Base-by-base conservation (phyloP, 2,329 filamentous ascomycete species). In the Fusarium sambucinum region DNA sequence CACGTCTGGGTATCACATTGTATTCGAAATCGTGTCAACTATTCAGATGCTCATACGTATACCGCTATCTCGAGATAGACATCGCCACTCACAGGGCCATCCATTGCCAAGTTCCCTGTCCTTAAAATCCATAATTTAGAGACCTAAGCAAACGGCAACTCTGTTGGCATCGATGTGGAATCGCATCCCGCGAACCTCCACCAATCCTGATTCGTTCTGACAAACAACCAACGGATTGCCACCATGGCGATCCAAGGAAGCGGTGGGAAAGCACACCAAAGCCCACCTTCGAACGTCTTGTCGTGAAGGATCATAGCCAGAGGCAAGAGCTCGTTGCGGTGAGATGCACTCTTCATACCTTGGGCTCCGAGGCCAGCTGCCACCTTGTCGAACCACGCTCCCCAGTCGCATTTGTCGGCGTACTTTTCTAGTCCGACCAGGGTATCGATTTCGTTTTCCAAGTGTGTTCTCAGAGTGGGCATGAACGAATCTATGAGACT, bases 381-480 rank as follows among this genome's bases (percentile, higher is more conserved):
- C 46, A 51, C 64, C 46, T 71, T 66, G 32, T 68, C 66, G 55
- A 74, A 75, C 73, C 76, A 79, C 30, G 33, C 59, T 21, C 63
- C 72, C 78, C 78, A 81, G 59, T 80, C 75, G 35, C 75, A 71
- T 41, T 74, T 75, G 29, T 78, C 77, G 27, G 75, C 76, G 47
- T 76, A 80, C 53, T 75, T 70, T 9, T 72, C 69, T 17, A 83
- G 68, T 2, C 50, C 71, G 38, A 79, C 48, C 17, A 83, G 75
- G 38, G 76, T 76, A 33, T 71, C 69, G 42, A 83, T 79, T 65
- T 84, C 81, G 9, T 80, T 76, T 5, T 63, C 65, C 13, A 83
- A 69, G 63, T 83, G 82, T 35, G 73, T 52, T 37, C 68, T 66
- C 55, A 83, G 64, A 6, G 66, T 63, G 1, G 74, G 70, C 35